phyloP scores from a whole-genome alignment of 2,329 filamentous ascomycete genomes.

The Ophiostoma perfectum region DNA sequence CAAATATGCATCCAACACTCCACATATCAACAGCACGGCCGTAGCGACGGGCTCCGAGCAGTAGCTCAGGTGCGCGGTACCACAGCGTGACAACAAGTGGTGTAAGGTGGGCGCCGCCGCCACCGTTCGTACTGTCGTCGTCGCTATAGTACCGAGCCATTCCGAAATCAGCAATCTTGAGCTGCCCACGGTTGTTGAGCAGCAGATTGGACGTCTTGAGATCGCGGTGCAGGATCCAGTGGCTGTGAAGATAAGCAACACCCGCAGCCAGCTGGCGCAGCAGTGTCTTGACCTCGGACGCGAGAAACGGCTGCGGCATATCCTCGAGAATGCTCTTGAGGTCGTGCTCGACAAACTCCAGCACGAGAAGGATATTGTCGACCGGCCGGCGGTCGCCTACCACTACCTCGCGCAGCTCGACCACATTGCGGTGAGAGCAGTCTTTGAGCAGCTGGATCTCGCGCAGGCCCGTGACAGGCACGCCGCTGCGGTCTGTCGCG shows the following conservation, averaged over 20 bases:
- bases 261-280: conserved; percentile 76
- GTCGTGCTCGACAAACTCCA: conserved; percentile 97
- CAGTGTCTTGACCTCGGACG: conserved; percentile 87
- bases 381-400: conserved; percentile 58
- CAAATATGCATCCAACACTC: conserved; percentile 94
- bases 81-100: conserved; percentile 93
- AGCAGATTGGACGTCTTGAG: conserved; percentile 91
- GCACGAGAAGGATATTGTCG: conserved; percentile 77
- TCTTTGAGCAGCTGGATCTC: conserved; percentile 89
- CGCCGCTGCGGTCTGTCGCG: conserved; percentile 62
- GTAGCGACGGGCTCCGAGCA: conserved; percentile 75
- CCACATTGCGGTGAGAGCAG: conserved; percentile 76
- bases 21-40: conserved; percentile 80
- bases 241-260: conserved; percentile 75
- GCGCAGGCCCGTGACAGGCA: conserved; percentile 85
- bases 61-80: conserved; percentile 88
- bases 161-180: conserved; percentile 96
- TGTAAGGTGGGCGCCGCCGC: conserved; percentile 50
- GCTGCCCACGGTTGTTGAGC: conserved; percentile 87
- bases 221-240: conserved; percentile 90
- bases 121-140: conserved; percentile 13
- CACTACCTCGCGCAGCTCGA: conserved; percentile 76
- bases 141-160: conserved; percentile 89
- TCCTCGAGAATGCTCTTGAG: conserved; percentile 88
- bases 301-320: conserved; percentile 89